A percentile compares a stretch with the other conserved stretches of the same genome.
Evolutionary conservation across 768 basidiomycete genomes (phyloP).

Genomic region (Mycena leptocephala): DNA sequence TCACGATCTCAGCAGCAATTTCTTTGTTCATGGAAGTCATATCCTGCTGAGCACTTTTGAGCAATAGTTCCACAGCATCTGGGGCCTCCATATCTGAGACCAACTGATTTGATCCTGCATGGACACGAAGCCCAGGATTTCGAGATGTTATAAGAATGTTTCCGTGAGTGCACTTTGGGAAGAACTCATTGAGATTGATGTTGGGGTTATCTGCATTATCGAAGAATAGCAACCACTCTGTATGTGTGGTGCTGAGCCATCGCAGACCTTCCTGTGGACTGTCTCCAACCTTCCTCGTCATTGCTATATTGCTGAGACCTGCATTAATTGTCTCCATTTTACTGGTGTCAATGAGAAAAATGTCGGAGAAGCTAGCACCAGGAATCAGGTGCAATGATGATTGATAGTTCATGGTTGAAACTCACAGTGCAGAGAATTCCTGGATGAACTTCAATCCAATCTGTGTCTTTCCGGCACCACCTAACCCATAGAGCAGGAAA

Average conservation of each 20-base stretch:
- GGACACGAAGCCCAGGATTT: neutral
- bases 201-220: neutral
- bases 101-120: neutral
- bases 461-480: neutral
- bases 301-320: neutral
- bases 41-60: neutral
- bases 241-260: neutral
- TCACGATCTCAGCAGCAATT: neutral
- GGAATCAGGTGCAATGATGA: neutral
- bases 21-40: neutral
- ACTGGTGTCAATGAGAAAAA: too few relatives aligned
- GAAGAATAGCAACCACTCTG: neutral
- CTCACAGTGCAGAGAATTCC: neutral
- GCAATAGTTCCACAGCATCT: neutral
- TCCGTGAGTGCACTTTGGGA: slow-evolving; percentile 16
- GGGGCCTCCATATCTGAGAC: neutral
- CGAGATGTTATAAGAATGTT: slow-evolving; percentile 27
- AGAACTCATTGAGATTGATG: neutral
- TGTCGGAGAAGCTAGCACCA: neutral
- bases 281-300: neutral
- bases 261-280: neutral
- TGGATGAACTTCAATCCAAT: neutral
- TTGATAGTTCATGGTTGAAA: neutral
- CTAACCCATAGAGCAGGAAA: neutral
- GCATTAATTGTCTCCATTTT: neutral